Evolutionary conservation across 2,329 filamentous ascomycete species (phyloP), one percentile per base, ranked within the genome.

Genomic region (Clonostachys rosea): DNA sequence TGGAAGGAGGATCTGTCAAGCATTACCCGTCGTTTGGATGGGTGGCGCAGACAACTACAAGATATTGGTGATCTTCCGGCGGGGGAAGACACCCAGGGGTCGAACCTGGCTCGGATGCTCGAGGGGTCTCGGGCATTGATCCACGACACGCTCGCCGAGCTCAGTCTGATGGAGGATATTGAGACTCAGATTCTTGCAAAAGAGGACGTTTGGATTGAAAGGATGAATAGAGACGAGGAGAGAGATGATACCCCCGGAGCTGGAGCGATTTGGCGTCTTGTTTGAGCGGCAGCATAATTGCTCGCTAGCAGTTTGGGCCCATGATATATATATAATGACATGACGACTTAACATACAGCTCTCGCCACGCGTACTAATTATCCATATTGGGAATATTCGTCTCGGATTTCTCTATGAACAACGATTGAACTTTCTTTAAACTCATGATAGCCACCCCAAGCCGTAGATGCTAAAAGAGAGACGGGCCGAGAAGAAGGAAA

Each of bases 91-190:
- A 43, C 44, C 12, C 52, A 59, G 48, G 30, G 58, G 37, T 64
- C 64, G 14, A 78, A 71, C 49, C 56, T 85, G 47, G 65, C 57
- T 18, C 61, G 66, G 30, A 71, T 82, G 53, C 59, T 86, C 37
- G 62, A 60, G 7, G 72, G 68, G 3, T 79, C 74, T 47, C 61
- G 68, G 18, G 57, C 56, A 14, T 61, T 87, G 41, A 71, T 85
- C 12, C 58, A 66, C 43, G 78, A 74, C 35, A 86, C 86, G 82
- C 61, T 83, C 41, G 68, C 67, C n/a, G 84, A 87, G 66, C 64
- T 87, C 51, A 62, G 62, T n/a, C 50, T 75, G 49, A 87, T 87
- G 83, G 72, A 72, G 47, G 71, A 75, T 55, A 77, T 87, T 47
- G 81, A 85, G 63, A 66, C 65, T 42, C 79, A 81, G 54, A 76